phyloP scores from a whole-genome alignment of 2,329 filamentous ascomycete genomes.

The Phyllosticta citriasiana region DNA sequence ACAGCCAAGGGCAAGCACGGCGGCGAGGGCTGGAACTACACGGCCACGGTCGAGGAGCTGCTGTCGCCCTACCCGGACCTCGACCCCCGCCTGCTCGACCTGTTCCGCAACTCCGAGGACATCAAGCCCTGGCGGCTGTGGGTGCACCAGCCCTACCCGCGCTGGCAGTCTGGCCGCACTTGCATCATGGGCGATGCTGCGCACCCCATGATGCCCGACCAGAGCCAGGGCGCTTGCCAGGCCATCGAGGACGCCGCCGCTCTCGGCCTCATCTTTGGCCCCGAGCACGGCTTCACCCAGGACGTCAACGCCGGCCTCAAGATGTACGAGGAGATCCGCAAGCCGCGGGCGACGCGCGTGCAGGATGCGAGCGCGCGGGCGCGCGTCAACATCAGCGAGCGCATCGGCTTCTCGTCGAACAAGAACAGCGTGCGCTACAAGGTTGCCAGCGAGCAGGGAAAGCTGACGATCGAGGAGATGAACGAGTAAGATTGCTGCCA shows the following conservation, averaged over 20 bases:
- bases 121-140: constrained; percentile 58
- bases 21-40: constrained; percentile 33
- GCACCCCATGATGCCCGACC: constrained; percentile 52
- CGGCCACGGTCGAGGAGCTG: constrained; percentile 39
- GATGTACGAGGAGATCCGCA: constrained; percentile 26
- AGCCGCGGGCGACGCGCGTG: constrained; percentile 29
- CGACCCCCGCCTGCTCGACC: constrained; percentile 46
- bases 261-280: constrained; percentile 51
- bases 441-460: constrained; percentile 50
- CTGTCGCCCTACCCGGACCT: constrained; percentile 51
- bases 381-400: constrained; percentile 30
- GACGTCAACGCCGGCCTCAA: constrained; percentile 23
- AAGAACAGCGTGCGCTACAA: constrained; percentile 48
- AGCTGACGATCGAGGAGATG: constrained; percentile 61
- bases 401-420: constrained; percentile 52
- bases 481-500: constrained; percentile 40
- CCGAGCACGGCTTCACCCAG: constrained; percentile 29
- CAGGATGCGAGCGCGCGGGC: constrained; percentile 29
- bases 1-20: constrained; percentile 36
- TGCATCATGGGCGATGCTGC: constrained; percentile 56
- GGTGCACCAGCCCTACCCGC: constrained; percentile 53
- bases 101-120: constrained; percentile 51
- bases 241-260: constrained; percentile 58
- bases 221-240: constrained; percentile 60
- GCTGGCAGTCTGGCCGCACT: constrained; percentile 36